These are phyloP conservation scores for Babesia ovata DNA, from an alignment of 169 alveolate species.

Conservation along the genomic window DNA sequence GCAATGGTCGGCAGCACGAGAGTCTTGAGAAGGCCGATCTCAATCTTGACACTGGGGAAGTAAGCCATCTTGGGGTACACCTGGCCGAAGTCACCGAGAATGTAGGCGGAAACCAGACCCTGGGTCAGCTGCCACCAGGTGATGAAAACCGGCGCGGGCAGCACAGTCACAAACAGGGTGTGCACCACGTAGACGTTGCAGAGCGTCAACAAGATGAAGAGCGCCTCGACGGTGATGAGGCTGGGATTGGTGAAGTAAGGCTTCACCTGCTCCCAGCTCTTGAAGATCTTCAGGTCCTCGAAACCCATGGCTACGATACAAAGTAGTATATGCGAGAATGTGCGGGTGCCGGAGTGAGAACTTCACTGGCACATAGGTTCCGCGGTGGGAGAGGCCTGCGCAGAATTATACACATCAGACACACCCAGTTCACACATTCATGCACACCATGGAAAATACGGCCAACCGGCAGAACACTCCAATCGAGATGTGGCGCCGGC, in stretches of 20 bases:
- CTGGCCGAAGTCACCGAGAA: slow-evolving; percentile 87
- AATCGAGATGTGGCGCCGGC: neutral
- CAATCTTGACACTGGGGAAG: slow-evolving; percentile 84
- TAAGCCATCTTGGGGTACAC: slow-evolving; percentile 85
- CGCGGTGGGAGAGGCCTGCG: slow-evolving; percentile 11
- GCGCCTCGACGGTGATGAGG: slow-evolving; percentile 83
- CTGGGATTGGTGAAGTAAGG: slow-evolving; percentile 85
- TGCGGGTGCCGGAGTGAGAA: slow-evolving; percentile 6
- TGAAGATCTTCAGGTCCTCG: slow-evolving; percentile 56
- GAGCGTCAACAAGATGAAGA: slow-evolving; percentile 85
- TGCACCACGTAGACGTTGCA: slow-evolving; percentile 90
- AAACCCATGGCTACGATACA: slow-evolving; percentile 24
- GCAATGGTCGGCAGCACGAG: slow-evolving; percentile 86
- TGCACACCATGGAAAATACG: neutral
- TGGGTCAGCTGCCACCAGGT: slow-evolving; percentile 93
- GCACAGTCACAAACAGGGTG: slow-evolving; percentile 86
- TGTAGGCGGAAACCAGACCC: slow-evolving; percentile 90
- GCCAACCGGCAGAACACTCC: neutral
- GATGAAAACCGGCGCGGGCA: slow-evolving; percentile 89
- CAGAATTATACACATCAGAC: neutral
- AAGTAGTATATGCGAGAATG: neutral
- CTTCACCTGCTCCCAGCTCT: slow-evolving; percentile 81
- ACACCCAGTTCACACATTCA: neutral
- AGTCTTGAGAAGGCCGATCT: slow-evolving; percentile 76
- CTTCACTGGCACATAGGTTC: slow-evolving; percentile 7